phyloP scores from a whole-genome alignment of 2,329 filamentous ascomycete species.

The Xylariaceae sp. region DNA sequence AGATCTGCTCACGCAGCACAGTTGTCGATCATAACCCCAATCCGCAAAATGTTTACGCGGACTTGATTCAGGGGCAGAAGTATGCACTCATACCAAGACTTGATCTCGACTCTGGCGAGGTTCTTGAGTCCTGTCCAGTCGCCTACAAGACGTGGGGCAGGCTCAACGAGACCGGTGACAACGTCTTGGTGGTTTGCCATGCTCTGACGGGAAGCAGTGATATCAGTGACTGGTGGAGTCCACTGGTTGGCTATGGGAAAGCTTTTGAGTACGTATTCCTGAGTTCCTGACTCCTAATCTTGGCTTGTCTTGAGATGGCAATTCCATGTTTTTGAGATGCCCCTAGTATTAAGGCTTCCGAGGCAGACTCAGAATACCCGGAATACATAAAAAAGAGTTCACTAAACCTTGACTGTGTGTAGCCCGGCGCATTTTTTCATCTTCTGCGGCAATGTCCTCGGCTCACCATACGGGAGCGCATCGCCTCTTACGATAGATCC shows the following conservation, averaged over 20 bases:
- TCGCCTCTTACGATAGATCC: conserved; percentile 46
- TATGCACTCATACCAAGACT: conserved; percentile 34
- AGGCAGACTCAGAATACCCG: no score
- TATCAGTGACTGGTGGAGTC: conserved; percentile 59
- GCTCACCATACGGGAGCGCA: conserved; percentile 57
- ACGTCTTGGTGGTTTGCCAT: conserved; percentile 50
- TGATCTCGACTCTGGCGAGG: conserved; percentile 33
- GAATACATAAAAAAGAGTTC: no score
- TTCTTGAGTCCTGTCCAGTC: conserved; percentile 31
- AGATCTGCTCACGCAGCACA: conserved; percentile 15
- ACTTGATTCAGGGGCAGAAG: conserved; percentile 32
- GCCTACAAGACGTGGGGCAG: conserved; percentile 40
- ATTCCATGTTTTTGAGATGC: background rate
- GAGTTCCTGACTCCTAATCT: background rate
- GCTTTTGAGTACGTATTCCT: conserved; percentile 46
- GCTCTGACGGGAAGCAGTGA: conserved; percentile 57
- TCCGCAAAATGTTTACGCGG: conserved; percentile 30
- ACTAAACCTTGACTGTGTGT: background rate
- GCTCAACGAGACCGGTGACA: conserved; percentile 39
- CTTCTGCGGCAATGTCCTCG: conserved; percentile 56
- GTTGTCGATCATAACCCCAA: conserved; percentile 27
- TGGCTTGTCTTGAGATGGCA: background rate
- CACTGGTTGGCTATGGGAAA: conserved; percentile 54
- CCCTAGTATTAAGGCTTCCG: no score
- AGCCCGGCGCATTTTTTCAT: conserved; percentile 53